Evolutionary conservation across 441 rosid species (phyloP), one percentile per base, ranked within the genome.

Genomic region (Eutrema salsugineum): DNA sequence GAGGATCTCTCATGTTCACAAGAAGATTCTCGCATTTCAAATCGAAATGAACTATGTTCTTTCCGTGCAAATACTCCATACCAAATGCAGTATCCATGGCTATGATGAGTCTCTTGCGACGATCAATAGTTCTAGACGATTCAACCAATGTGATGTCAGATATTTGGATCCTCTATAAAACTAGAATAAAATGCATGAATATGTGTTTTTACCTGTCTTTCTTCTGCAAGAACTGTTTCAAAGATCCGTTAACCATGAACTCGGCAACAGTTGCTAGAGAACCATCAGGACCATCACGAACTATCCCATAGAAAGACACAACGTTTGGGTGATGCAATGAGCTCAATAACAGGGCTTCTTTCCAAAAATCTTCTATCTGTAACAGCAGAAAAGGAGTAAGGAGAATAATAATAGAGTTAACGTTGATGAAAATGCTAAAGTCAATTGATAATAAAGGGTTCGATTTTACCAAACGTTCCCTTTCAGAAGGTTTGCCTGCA

Each of bases 21-120:
- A 93, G 81, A 77, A 95, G 88, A 75, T 95, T 95, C 80, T 91
- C 99, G 65, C 99, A 93, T 84, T 95, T 95, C 79, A 95, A 78
- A 88, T 95, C 98, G 69, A 95, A 95, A 83, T 95, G 99, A 56
- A 95, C 99, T 63, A 93, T 91, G 81, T 91, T 91, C 83, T 93
- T 95, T 66, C 91, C 99, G 67, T 95, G 99, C 84, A 95, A 79
- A 79, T 95, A 95, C 80, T 95, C 99, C 98, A 95, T 93, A 27
- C 99, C 99, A 81, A 95, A 95, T 27, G 99, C 99, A 27, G 99
- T 82, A 76, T 95, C 98, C 99, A 95, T 95, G 60, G 94, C 97
- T 79, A 95, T 89, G 68, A 95, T 95, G 81, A 95, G 97, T 79
- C 99, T 91, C 84, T 95, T 95, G 20, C 99, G 99, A 66, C 99